Evolutionary conservation across 2,329 filamentous ascomycete genomes (phyloP).

Genomic region (Penicillium sp.): DNA sequence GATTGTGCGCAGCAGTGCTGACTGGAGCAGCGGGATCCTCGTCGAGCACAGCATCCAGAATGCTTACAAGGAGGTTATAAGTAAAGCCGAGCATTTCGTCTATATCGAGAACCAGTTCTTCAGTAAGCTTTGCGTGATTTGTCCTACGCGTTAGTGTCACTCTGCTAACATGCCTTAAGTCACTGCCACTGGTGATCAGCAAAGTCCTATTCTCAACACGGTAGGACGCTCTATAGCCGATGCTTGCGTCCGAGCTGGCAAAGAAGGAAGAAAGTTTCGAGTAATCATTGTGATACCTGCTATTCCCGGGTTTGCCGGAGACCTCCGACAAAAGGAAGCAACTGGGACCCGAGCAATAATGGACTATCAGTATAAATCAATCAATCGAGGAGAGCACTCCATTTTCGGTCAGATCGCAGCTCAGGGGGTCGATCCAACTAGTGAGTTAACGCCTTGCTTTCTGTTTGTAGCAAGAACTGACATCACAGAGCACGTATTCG

Average conservation of each 20-base stretch:
- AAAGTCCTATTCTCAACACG: slow-evolving; percentile 82
- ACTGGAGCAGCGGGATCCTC: slow-evolving; percentile 93
- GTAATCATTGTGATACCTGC: slow-evolving; percentile 90
- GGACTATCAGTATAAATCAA: slow-evolving; percentile 98
- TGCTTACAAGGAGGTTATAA: slow-evolving; percentile 83
- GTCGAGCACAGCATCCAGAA: slow-evolving; percentile 84
- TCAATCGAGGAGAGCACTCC: slow-evolving; percentile 87
- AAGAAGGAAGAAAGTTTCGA: slow-evolving; percentile 84
- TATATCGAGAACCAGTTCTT: slow-evolving; percentile 99
- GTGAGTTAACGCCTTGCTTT: slow-evolving; percentile 29
- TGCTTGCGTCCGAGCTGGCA: slow-evolving; percentile 77
- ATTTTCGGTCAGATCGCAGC: slow-evolving; percentile 80
- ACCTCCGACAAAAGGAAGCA: slow-evolving; percentile 81
- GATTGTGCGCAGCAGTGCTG: slow-evolving; percentile 83
- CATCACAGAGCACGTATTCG: slow-evolving; percentile 73
- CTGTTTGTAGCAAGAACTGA: slow-evolving; percentile 43
- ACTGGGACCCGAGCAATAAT: slow-evolving; percentile 91
- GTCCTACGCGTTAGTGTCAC: neutral
- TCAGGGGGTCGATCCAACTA: slow-evolving; percentile 73
- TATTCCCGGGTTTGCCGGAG: slow-evolving; percentile 92
- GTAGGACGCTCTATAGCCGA: slow-evolving; percentile 91
- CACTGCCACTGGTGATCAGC: slow-evolving; percentile 87
- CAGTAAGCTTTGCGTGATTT: slow-evolving; percentile 54
- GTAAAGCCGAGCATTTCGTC: slow-evolving; percentile 86
- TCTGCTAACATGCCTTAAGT: slow-evolving; percentile 49